Percentiles rank a stretch among this genome's conserved stretches.
Evolutionary conservation across 306 rosid genomes (phyloP).

Genomic region (Castanea crenata): DNA sequence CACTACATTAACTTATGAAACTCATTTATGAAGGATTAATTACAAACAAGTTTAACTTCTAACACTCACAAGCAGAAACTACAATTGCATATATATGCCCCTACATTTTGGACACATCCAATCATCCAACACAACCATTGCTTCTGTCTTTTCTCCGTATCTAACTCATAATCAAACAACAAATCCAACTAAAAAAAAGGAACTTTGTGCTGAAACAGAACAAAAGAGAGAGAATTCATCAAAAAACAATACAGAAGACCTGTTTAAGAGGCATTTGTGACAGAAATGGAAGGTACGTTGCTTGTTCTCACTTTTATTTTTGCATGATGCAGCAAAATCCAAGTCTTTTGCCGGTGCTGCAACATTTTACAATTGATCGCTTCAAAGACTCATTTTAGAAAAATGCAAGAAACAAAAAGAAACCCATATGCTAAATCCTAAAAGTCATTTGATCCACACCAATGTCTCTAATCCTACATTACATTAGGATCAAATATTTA

Average conservation of each 20-base stretch:
- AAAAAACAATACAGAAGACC: conserved; percentile 31
- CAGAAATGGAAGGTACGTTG: conserved; percentile 47
- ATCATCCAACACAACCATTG: conserved; percentile 26
- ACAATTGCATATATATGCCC: conserved; percentile 64
- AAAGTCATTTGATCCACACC: too few relatives aligned
- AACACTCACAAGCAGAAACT: conserved; percentile 61
- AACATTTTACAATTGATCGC: background rate
- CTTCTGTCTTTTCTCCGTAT: conserved; percentile 62
- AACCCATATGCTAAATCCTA: too few relatives aligned
- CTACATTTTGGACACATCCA: conserved; percentile 80
- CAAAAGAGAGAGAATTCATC: background rate
- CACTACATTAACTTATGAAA: too few relatives aligned
- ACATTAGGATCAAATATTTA: background rate
- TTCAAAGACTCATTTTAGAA: background rate
- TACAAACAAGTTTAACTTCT: too few relatives aligned
- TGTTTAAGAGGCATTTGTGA: conserved; percentile 62
- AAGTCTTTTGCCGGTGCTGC: conserved; percentile 75
- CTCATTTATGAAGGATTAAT: too few relatives aligned
- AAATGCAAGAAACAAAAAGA: too few relatives aligned
- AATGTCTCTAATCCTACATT: too few relatives aligned
- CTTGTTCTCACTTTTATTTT: conserved; percentile 32
- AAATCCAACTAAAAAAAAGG: background rate
- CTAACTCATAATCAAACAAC: conserved; percentile 28
- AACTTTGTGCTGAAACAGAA: background rate
- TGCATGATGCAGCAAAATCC: conserved; percentile 54